phyloP scores from a whole-genome alignment of 176 grass and related monocot species.

The Bolboschoenus planiculmis region DNA sequence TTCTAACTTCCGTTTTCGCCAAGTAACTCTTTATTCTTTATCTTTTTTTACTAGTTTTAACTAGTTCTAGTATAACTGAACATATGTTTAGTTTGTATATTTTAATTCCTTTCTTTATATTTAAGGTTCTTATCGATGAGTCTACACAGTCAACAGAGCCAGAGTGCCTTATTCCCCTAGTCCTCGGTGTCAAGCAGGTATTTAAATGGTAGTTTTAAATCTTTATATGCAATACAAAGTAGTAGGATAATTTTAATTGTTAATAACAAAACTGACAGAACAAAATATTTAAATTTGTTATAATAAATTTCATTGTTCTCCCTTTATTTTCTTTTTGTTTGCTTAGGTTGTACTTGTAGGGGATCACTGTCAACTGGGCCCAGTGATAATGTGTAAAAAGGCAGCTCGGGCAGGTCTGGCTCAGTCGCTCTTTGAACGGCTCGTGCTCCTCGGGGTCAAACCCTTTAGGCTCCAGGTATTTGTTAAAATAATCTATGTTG shows the following conservation, averaged over 20 bases:
- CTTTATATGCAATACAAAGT: slow-evolving; percentile 7
- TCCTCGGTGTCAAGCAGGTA: slow-evolving; percentile 99
- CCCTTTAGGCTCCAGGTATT: slow-evolving; percentile 98
- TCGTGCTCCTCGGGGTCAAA: slow-evolving; percentile 93
- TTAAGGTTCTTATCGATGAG: slow-evolving; percentile 97
- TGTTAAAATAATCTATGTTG: neutral
- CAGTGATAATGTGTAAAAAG: slow-evolving; percentile 99
- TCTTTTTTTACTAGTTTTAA: neutral
- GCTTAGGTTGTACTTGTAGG: slow-evolving; percentile 93
- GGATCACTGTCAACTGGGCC: slow-evolving; percentile 97
- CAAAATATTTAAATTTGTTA: neutral
- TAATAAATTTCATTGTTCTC: neutral
- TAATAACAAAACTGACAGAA: neutral
- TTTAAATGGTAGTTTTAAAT: neutral
- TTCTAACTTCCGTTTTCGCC: slow-evolving; percentile 94
- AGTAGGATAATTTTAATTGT: neutral
- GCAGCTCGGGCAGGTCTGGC: slow-evolving; percentile 92
- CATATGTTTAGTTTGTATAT: neutral
- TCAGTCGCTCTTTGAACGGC: slow-evolving; percentile 92
- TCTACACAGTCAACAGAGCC: slow-evolving; percentile 95
- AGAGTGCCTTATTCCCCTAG: slow-evolving; percentile 95
- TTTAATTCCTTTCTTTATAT: slow-evolving; percentile 10
- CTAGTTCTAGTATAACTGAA: neutral
- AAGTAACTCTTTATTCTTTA: slow-evolving; percentile 43
- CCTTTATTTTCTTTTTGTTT: slow-evolving; percentile 16